Base-by-base conservation (phyloP, 768 basidiomycete species). In the Auricularia auricula-judae region DNA sequence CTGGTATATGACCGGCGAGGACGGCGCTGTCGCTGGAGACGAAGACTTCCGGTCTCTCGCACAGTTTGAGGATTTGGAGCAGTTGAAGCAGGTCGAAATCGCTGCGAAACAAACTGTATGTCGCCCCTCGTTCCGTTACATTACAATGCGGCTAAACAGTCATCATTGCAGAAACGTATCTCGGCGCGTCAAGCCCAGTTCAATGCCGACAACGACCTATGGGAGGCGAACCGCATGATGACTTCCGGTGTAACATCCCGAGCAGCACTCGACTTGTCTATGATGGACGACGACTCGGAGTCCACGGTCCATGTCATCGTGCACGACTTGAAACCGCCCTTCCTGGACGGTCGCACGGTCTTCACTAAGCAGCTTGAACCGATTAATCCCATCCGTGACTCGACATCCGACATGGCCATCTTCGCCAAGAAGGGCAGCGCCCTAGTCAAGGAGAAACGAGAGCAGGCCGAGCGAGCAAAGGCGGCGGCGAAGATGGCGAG, bases 141-240 rank as follows among this genome's bases (percentile, higher is more conserved):
- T 1, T 18, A 23, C 47, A 61, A 5, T n/a, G 7, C 33, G n/a
- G 29, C 39, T 51, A 21, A 56, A 66, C 34, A 61, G 42, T 23
- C 4, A 5, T 36, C 39, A 56, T 47, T 66, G 3, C 68, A 88
- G 87, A 93, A 88, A 77, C 89, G 88, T 76, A 85, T 97, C 18
- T 96, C 94, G 1, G 97, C 97, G 3, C 81, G 88, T 65, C 95
- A 98, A 75, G 95, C 95, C 0, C 95, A 98, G 86, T 97, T 94
- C 91, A 98, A 98, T 70, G 93, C 93, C 29, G 97, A 99, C 74
- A 98, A 97, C 70, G 97, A 99, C 71, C 78, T 96, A 11, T 99
- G 97, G 97, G 97, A 99, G 78, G 91, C 91, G 7, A 98, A 98
- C 72, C 91, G 96, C 71, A 95, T 99, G 89, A 80, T 93, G 10